Conservation (phyloP, 1,284 basidiomycete genomes). For the Cystobasidium pallidum region DNA sequence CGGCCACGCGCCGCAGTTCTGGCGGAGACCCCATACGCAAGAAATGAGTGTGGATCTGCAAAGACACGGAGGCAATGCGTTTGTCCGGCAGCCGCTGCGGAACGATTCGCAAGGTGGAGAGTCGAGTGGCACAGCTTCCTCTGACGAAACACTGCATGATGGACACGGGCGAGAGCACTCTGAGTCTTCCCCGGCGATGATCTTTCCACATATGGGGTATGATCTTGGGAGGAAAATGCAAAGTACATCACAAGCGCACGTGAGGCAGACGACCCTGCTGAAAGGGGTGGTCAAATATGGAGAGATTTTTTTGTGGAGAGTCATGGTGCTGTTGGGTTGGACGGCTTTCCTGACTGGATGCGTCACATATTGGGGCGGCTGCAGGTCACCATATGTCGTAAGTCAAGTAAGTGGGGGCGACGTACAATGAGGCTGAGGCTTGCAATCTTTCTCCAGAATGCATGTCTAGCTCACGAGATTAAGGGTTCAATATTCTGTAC, state of each 20-base stretch:
- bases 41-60: slow-evolving; percentile 42
- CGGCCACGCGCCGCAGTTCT: neutral
- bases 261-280: slow-evolving; percentile 42
- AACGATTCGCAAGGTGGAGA: slow-evolving; percentile 8
- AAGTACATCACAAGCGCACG: slow-evolving; percentile 31
- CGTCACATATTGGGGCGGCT: slow-evolving; percentile 78
- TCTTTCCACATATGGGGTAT: slow-evolving; percentile 2
- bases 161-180: neutral
- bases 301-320: slow-evolving; percentile 63
- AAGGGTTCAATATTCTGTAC: slow-evolving; percentile 62
- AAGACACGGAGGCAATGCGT: slow-evolving; percentile 43
- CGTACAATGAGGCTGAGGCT: neutral
- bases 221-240: neutral
- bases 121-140: slow-evolving; percentile 60
- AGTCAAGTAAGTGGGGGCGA: neutral
- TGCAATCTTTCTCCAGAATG: slow-evolving; percentile 62
- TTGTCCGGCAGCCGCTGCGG: slow-evolving; percentile 3
- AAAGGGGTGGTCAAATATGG: slow-evolving; percentile 58
- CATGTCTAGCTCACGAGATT: slow-evolving; percentile 89
- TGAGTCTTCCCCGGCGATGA: neutral
- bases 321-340: slow-evolving; percentile 70
- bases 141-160: slow-evolving; percentile 70
- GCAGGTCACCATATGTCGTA: slow-evolving; percentile 61
- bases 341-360: slow-evolving; percentile 69
- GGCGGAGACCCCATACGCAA: slow-evolving; percentile 31